A percentile compares a stretch with the other conserved stretches of the same genome.
These are phyloP conservation scores for Novymonas esmeraldas DNA, from an alignment of 208 protist species.

Conservation along the genomic window DNA sequence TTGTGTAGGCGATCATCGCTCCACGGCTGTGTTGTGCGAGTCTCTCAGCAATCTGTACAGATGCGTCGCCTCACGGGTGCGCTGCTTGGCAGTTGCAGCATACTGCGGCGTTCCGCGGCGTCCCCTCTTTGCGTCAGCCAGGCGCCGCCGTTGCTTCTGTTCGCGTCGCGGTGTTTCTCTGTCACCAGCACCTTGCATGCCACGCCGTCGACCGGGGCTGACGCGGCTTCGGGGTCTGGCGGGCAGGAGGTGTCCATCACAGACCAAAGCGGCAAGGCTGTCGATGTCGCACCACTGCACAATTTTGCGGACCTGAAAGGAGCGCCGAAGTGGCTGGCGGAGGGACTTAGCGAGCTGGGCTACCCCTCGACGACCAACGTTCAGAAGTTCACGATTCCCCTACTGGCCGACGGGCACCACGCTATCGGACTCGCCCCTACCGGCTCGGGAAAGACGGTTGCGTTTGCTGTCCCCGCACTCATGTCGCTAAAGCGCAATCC, in stretches of 20 bases:
- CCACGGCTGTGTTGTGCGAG: neutral
- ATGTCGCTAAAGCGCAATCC: conserved; percentile 43
- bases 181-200: neutral
- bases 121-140: neutral
- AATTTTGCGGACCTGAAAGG: conserved; percentile 60
- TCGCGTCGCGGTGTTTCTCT: neutral
- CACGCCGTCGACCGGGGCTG: neutral
- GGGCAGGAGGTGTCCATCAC: conserved; percentile 58
- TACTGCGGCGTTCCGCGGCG: neutral
- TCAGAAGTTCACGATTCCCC: conserved; percentile 88
- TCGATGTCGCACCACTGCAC: conserved; percentile 63
- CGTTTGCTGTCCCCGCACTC: conserved; percentile 97
- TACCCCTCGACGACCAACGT: conserved; percentile 86
- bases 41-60: neutral
- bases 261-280: conserved; percentile 42
- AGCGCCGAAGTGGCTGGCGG: conserved; percentile 61
- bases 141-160: neutral
- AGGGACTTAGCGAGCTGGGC: conserved; percentile 52
- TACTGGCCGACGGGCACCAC: conserved; percentile 90
- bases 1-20: too few species aligned
- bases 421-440: conserved; percentile 98
- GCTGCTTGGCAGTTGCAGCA: conserved; percentile 6
- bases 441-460: conserved; percentile 98
- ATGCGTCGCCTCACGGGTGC: conserved; percentile 23
- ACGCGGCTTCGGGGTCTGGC: neutral